A percentile compares a stretch with the other conserved stretches of the same genome.
phyloP scores from a whole-genome alignment of 331 rosid species.

The Dryas integrifolia region DNA sequence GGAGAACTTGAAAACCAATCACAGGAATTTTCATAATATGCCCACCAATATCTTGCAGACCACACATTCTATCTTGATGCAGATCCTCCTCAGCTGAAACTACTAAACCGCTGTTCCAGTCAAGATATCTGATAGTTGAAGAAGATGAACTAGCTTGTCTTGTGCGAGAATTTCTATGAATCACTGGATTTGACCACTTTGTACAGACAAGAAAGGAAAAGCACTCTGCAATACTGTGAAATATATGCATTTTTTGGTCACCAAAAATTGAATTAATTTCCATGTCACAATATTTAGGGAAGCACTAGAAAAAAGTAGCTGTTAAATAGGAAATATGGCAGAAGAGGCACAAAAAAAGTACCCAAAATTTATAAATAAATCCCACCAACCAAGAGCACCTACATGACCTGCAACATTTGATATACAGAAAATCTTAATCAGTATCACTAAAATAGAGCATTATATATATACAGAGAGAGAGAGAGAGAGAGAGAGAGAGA shows the following conservation, averaged over 20 bases:
- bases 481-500: too few species aligned
- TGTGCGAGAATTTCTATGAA: slow-evolving; percentile 63
- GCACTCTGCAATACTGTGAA: slow-evolving; percentile 86
- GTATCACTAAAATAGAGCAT: too few species aligned
- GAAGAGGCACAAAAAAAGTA: slow-evolving; percentile 33
- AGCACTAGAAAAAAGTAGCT: slow-evolving; percentile 15
- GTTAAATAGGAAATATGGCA: slow-evolving; percentile 22
- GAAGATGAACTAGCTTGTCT: slow-evolving; percentile 83
- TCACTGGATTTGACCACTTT: slow-evolving; percentile 96
- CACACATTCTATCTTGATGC: slow-evolving; percentile 60
- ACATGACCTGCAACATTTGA: slow-evolving; percentile 59
- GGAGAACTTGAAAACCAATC: slow-evolving; percentile 78
- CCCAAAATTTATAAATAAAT: slow-evolving; percentile 92
- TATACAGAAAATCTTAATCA: not conserved
- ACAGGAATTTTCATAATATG: slow-evolving; percentile 90
- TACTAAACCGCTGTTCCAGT: slow-evolving; percentile 74
- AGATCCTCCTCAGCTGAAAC: slow-evolving; percentile 76
- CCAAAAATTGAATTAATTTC: slow-evolving; percentile 25
- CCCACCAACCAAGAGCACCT: slow-evolving; percentile 97
- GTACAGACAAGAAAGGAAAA: slow-evolving; percentile 98
- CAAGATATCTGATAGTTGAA: slow-evolving; percentile 71
- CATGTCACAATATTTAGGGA: slow-evolving; percentile 26
- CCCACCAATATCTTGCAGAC: slow-evolving; percentile 95
- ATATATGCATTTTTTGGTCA: slow-evolving; percentile 2
- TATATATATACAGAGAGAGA: too few species aligned